phyloP scores from a whole-genome alignment of 1,139 yeast genomes.

The Fermentozyma sake region DNA sequence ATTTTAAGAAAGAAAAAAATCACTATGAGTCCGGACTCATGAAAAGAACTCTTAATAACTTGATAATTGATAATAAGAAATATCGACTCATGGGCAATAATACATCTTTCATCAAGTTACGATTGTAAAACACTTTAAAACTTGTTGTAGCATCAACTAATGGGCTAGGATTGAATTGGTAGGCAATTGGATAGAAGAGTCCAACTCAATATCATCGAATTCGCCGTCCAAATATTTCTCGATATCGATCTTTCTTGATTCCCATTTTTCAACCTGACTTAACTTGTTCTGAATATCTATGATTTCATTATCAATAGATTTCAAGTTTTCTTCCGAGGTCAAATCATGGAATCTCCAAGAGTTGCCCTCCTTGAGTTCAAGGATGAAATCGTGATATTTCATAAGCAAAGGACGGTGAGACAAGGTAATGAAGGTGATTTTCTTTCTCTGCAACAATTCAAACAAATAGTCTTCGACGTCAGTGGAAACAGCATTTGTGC shows the following conservation, averaged over 20 bases:
- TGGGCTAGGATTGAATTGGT: too few relatives aligned
- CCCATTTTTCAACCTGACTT: conserved; percentile 49
- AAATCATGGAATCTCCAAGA: conserved; percentile 43
- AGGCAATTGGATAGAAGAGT: conserved; percentile 3
- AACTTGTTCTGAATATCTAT: conserved; percentile 54
- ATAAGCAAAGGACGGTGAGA: conserved; percentile 82
- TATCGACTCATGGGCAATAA: too few relatives aligned
- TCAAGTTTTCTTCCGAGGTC: conserved; percentile 58
- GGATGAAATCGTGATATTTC: conserved; percentile 75
- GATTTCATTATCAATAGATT: conserved; percentile 63
- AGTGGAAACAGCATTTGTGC: conserved; percentile 87
- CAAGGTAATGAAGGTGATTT: conserved; percentile 77
- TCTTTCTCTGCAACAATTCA: conserved; percentile 64
- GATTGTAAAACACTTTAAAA: too few relatives aligned
- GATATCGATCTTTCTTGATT: conserved; percentile 41
- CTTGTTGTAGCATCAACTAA: too few relatives aligned
- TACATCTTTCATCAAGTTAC: too few relatives aligned
- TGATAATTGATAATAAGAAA: too few relatives aligned
- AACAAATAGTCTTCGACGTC: conserved; percentile 90
- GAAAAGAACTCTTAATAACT: too few relatives aligned
- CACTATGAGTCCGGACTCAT: too few relatives aligned
- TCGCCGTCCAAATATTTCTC: conserved; percentile 41
- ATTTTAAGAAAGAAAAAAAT: too few relatives aligned
- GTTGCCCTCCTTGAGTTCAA: conserved; percentile 59
- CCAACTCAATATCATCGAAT: conserved; percentile 14